Base-by-base conservation (phyloP, 768 basidiomycete genomes). In the Mycena crocata region DNA sequence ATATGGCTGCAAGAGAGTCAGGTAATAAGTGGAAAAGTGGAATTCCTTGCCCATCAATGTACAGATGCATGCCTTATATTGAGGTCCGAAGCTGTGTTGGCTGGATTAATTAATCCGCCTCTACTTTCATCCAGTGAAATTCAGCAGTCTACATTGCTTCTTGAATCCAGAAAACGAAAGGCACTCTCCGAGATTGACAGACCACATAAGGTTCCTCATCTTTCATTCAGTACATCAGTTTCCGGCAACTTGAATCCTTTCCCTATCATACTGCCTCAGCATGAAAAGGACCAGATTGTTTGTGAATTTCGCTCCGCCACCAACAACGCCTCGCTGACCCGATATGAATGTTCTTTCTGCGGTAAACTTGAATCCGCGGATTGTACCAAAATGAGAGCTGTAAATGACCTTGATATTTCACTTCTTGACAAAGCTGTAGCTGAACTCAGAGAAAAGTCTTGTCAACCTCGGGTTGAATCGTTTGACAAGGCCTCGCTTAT, bases 361-460 rank as follows among this genome's bases (percentile, higher is more conserved):
- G 68, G 68, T 28, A 32, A 26, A n/a, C 32, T 62, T 39, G 58
- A 68, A 39, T 19, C 13, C 2, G 24, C 9, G 7, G 28, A 0
- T 8, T 28, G 37, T 46, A 44, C 46, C 6, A 44, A 42, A 37
- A 42, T 59, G 48, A 64, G 42, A 39, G 24, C 55, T 1, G 32
- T 44, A 8, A n/a, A 50, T 10, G 51, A 64, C 15, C 54, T 70
- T n/a, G 68, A 70, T 54, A 70, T 70, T 15, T 57, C 68, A 3
- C 39, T 70, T 2, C 59, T 70, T 13, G 40, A 66, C 5, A 44
- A 9, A 42, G 68, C 68, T 10, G 60, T 70, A 13, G 14, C 2
- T 28, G 34, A 52, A 31, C 68, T 70, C 30, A 64, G 49, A 13
- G 40, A 12, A 12, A 31, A 48, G 2, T 56, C 31, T 17, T 8